Percentiles rank a stretch among this genome's conserved stretches.
These are phyloP conservation scores for Raphanus hybrid DNA, from an alignment of 441 rosid species.

Conservation along the genomic window DNA sequence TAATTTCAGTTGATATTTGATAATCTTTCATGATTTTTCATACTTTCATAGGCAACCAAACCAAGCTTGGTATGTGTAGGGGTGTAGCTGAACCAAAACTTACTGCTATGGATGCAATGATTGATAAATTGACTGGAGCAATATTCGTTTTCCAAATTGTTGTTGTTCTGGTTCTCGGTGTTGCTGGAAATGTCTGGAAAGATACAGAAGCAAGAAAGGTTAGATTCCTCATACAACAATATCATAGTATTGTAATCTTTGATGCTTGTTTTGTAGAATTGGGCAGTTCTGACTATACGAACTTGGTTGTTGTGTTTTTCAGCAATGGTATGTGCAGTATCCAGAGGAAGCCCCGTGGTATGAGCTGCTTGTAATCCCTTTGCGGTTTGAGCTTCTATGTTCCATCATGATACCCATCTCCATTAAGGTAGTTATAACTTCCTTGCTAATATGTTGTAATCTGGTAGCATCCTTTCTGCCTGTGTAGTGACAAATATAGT, in stretches of 20 bases:
- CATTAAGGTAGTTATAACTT: conserved; percentile 64
- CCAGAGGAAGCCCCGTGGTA: conserved; percentile 98
- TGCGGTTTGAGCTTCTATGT: conserved; percentile 98
- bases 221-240: conserved; percentile 19
- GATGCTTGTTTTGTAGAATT: conserved; percentile 8
- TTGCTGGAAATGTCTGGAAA: conserved; percentile 99
- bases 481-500: conserved; percentile 3
- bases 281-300: conserved; percentile 27
- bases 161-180: conserved; percentile 91
- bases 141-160: conserved; percentile 98
- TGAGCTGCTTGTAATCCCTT: conserved; percentile 89
- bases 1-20: conserved; percentile 25
- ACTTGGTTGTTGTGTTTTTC: conserved; percentile 43
- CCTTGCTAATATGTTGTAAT: conserved; percentile 2
- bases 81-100: conserved; percentile 99
- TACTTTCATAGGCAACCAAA: conserved; percentile 78
- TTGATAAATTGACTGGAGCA: conserved; percentile 98
- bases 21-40: conserved; percentile 5
- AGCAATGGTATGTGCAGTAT: conserved; percentile 98
- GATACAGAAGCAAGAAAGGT: conserved; percentile 99
- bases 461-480: conserved; percentile 10
- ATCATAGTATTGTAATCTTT: background rate
- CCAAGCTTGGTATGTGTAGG: conserved; percentile 98
- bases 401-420: conserved; percentile 99
- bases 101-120: conserved; percentile 99